Conservation (phyloP, 2,329 filamentous ascomycete species). For the Fusarium temperatum region DNA sequence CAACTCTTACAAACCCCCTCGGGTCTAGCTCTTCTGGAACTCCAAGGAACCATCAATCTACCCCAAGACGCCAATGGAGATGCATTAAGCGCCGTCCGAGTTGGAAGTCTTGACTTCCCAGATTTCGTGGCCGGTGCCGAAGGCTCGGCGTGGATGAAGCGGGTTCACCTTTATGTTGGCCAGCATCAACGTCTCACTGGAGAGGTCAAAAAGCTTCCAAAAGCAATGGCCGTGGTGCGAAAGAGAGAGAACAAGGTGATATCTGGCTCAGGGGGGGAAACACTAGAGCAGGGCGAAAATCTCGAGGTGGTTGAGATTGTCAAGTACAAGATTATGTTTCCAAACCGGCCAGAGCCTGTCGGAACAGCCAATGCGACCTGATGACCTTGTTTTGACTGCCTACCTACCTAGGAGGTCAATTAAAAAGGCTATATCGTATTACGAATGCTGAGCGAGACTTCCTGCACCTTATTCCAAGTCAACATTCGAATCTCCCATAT, state of each 20-base stretch:
- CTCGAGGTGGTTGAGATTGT: constrained; percentile 90
- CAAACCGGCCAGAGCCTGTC: constrained; percentile 85
- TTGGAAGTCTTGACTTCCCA: constrained; percentile 83
- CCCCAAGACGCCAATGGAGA: constrained; percentile 55
- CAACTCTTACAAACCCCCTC: constrained; percentile 87
- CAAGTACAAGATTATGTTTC: constrained; percentile 87
- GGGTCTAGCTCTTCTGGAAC: constrained; percentile 87
- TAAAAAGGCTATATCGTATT: background rate
- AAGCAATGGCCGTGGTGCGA: constrained; percentile 80
- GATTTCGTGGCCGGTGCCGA: constrained; percentile 64
- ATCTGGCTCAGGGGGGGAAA: constrained; percentile 53
- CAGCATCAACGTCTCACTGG: constrained; percentile 88
- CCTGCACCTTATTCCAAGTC: background rate
- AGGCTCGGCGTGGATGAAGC: constrained; percentile 84
- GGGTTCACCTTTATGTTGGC: constrained; percentile 87
- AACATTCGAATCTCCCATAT: background rate
- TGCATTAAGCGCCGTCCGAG: constrained; percentile 46
- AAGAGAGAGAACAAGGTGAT: constrained; percentile 59
- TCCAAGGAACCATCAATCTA: constrained; percentile 90
- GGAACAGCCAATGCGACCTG: constrained; percentile 54
- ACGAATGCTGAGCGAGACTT: background rate
- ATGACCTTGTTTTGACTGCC: background rate
- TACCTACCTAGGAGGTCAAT: background rate
- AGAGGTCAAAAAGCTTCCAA: constrained; percentile 86
- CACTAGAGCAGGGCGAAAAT: constrained; percentile 53